Base-by-base conservation (phyloP, 202 grass and related monocot genomes). In the Setaria viridis region DNA sequence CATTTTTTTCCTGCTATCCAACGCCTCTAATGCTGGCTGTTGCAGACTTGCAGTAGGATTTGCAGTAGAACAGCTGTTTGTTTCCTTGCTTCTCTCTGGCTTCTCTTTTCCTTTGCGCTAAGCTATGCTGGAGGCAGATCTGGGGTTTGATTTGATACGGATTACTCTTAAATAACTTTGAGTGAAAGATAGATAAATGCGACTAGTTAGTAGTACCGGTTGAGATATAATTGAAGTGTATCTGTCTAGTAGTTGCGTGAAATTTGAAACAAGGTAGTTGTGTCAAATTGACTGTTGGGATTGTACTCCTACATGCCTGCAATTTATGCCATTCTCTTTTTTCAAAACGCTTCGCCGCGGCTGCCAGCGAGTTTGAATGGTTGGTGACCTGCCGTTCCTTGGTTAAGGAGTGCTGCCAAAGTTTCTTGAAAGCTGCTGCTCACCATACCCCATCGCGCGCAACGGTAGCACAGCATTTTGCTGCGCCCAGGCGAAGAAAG, bases 141-240 rank as follows among this genome's bases (percentile, higher is more conserved):
- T 67, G n/a, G 16, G 6, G 42, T 33, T 34, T 62, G 76, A 34
- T 87, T 80, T 19, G 21, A 63, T 80, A 29, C 53, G 58, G 58
- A 46, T 21, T 48, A 54, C 41, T 67, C 34, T 34, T 57, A 75
- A 67, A 30, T 68, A 68, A 87, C 50, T 76, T 81, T 19, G 85
- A 79, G 84, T 67, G 17, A 90, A 65, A 77, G 83, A 2, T 70
- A 47, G 64, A 50, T 87, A 82, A 87, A 78, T 78, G 34, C 46
- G 30, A 47, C 60, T 11, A 46, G 34, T 58, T 30, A 25, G 19
- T 49, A 53, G 70, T 55, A 46, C 37, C 11, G 19, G 29, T 76
- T 45, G 41, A 70, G 25, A 64, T 70, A 43, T 63, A 48, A 51
- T 80, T 80, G 30, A 19, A 72, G 13, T 12, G 15, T 4, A 21